phyloP scores from a whole-genome alignment of 768 basidiomycete genomes.

The Mycena capillaripes region DNA sequence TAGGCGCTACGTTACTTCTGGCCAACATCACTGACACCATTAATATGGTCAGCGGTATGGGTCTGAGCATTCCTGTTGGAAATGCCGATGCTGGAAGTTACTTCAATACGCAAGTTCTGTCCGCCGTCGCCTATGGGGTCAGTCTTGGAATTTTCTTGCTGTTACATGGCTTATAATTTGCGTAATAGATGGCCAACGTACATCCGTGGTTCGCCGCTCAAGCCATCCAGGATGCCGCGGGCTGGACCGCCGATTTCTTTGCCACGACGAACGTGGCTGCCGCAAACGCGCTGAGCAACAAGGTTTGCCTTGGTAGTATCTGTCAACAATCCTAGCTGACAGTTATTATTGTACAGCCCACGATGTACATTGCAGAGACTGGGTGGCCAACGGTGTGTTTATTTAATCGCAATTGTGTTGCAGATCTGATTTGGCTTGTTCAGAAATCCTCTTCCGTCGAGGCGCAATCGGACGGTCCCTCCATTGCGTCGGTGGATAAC shows the following conservation, averaged over 20 bases:
- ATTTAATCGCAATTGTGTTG: neutral
- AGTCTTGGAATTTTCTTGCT: constrained; percentile 37
- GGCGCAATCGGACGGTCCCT: constrained; percentile 77
- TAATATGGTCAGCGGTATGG: constrained; percentile 66
- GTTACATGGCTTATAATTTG: neutral
- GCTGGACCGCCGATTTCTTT: constrained; percentile 90
- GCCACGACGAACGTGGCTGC: constrained; percentile 68
- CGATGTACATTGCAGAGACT: constrained; percentile 95
- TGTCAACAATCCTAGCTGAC: neutral
- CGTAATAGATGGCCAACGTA: constrained; percentile 83
- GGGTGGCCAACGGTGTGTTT: constrained; percentile 76
- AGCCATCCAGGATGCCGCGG: constrained; percentile 74
- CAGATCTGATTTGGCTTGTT: neutral
- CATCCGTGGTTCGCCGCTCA: constrained; percentile 96
- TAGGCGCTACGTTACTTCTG: constrained; percentile 73
- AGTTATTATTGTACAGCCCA: constrained; percentile 52
- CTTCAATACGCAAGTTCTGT: constrained; percentile 81
- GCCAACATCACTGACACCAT: constrained; percentile 79
- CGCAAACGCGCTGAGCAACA: constrained; percentile 72
- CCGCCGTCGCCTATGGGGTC: constrained; percentile 78
- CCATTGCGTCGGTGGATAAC: constrained; percentile 69
- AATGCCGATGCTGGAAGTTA: constrained; percentile 90
- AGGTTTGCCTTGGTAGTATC: constrained; percentile 35
- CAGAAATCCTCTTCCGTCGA: constrained; percentile 72
- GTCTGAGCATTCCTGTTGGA: constrained; percentile 78